Evolutionary conservation across 805 yeast genomes (phyloP).

Genomic region (Geotrichum ghanense): DNA sequence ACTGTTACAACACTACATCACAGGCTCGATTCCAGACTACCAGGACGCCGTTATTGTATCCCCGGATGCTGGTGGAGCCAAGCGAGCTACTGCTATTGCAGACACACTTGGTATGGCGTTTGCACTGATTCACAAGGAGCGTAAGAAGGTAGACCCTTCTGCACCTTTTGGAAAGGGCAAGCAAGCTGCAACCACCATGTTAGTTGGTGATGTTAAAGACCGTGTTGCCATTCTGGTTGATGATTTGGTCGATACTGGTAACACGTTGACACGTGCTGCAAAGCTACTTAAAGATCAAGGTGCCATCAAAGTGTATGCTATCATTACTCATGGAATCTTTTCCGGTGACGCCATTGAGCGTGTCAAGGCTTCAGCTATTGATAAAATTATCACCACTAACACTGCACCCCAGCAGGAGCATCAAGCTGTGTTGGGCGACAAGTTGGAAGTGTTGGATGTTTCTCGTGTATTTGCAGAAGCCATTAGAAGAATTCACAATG

Average conservation of each 20-base stretch:
- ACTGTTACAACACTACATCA: constrained; percentile 72
- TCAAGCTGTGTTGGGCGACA: constrained; percentile 39
- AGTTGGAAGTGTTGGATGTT: constrained; percentile 76
- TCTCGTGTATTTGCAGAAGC: constrained; percentile 87
- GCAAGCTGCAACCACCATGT: constrained; percentile 72
- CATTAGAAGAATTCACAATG: constrained; percentile 90
- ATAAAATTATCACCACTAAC: constrained; percentile 79
- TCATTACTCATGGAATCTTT: constrained; percentile 87
- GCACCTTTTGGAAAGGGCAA: constrained; percentile 17
- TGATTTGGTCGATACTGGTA: constrained; percentile 88
- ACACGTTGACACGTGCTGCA: constrained; percentile 88
- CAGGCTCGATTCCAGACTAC: constrained; percentile 64
- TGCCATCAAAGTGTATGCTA: constrained; percentile 72
- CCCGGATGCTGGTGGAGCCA: constrained; percentile 99
- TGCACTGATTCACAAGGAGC: constrained; percentile 92
- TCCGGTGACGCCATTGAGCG: constrained; percentile 82
- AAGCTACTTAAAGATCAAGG: constrained; percentile 87
- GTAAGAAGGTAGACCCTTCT: constrained; percentile 36
- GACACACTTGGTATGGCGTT: constrained; percentile 80
- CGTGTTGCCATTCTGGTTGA: constrained; percentile 85
- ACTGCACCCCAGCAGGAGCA: constrained; percentile 76
- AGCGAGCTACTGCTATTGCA: constrained; percentile 89
- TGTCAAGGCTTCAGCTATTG: constrained; percentile 57
- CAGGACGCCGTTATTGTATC: constrained; percentile 84
- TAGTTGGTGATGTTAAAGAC: constrained; percentile 88